These are phyloP conservation scores for Chrysosphaeria jannelii DNA, from an alignment of 2,329 filamentous ascomycete species.

Conservation along the genomic window DNA sequence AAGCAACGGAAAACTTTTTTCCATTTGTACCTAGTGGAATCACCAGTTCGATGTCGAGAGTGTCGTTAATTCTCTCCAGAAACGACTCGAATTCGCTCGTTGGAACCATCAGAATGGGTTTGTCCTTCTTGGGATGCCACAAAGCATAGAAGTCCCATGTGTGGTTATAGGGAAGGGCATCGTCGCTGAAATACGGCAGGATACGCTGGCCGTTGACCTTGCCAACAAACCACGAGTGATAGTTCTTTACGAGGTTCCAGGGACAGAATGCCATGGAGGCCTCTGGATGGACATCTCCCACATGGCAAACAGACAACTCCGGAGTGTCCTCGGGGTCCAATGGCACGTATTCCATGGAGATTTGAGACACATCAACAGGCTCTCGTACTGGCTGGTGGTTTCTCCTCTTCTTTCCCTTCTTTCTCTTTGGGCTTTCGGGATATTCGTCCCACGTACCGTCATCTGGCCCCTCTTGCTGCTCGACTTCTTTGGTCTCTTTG, in stretches of 20 bases:
- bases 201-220: slow-evolving; percentile 18
- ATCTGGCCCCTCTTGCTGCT: no score
- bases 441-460: no score
- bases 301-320: not conserved
- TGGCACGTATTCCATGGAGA: no score
- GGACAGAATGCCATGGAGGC: slow-evolving; percentile 12
- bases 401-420: no score
- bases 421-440: no score
- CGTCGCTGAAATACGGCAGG: slow-evolving; percentile 20
- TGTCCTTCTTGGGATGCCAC: slow-evolving; percentile 16
- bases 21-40: slow-evolving; percentile 22
- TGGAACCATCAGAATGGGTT: slow-evolving; percentile 31
- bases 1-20: slow-evolving; percentile 27
- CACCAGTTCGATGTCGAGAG: slow-evolving; percentile 19
- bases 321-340: no score
- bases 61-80: slow-evolving; percentile 30
- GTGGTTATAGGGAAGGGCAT: slow-evolving; percentile 24
- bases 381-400: no score
- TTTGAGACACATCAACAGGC: no score
- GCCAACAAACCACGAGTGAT: slow-evolving; percentile 27
- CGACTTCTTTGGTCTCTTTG: no score
- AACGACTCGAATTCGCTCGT: slow-evolving; percentile 33
- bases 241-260: slow-evolving; percentile 22
- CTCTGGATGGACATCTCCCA: slow-evolving; percentile 1
- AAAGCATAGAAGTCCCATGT: slow-evolving; percentile 54